phyloP scores from a whole-genome alignment of 257 asterid species.

The Gentiana dahurica region DNA sequence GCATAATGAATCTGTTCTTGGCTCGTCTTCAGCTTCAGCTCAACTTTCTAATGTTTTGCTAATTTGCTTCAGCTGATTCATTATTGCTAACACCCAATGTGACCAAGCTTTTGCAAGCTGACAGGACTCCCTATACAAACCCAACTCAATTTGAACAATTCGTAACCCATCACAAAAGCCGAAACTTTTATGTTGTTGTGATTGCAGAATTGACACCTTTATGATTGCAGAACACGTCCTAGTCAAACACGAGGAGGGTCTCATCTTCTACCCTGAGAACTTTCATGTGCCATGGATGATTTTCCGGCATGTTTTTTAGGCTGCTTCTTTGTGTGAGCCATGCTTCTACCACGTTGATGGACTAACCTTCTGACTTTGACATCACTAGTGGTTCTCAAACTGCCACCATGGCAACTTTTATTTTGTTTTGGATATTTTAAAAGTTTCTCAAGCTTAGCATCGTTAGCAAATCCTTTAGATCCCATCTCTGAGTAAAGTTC shows the following conservation, averaged over 20 bases:
- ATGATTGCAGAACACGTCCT: neutral
- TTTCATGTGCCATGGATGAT: neutral
- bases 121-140: no score
- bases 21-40: no score
- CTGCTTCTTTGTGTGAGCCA: constrained; percentile 9
- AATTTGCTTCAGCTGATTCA: no score
- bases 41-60: no score
- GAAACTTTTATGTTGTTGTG: no score
- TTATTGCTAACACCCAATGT: no score
- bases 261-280: neutral
- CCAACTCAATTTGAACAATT: no score
- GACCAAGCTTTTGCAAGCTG: no score
- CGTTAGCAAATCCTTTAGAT: constrained; percentile 28
- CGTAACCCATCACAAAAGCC: no score
- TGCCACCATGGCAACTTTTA: constrained; percentile 8
- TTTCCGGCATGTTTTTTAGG: constrained; percentile 15
- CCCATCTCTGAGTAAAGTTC: constrained; percentile 64
- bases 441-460: constrained; percentile 51
- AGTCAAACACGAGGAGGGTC: neutral
- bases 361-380: constrained; percentile 17
- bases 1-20: no score
- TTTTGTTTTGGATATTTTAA: constrained; percentile 23
- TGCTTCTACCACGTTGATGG: constrained; percentile 12
- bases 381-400: constrained; percentile 16
- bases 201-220: no score